Percentiles rank a stretch among this genome's conserved stretches.
These are phyloP conservation scores for Pharnaceum exiguum DNA, from an alignment of 148 eudicot species.

Conservation along the genomic window DNA sequence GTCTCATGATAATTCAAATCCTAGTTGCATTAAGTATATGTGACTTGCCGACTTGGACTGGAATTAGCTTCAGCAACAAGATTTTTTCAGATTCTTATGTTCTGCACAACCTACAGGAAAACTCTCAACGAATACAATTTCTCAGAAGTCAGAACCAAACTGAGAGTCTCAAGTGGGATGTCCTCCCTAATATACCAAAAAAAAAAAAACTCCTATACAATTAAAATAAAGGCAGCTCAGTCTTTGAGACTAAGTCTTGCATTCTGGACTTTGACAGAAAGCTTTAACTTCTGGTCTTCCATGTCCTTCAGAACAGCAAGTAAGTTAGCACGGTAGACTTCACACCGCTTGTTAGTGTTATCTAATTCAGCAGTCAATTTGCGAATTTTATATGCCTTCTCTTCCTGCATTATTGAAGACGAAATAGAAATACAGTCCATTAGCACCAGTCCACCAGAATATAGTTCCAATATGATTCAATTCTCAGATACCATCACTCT, in stretches of 20 bases:
- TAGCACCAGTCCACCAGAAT: background rate
- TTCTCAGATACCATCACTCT: background rate
- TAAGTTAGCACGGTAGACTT: conserved; percentile 35
- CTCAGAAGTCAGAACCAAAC: too few relatives aligned
- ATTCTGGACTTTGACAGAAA: conserved; percentile 43
- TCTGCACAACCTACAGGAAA: too few relatives aligned
- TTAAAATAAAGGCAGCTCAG: conserved; percentile 17
- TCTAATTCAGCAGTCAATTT: conserved; percentile 32
- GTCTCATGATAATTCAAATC: too few relatives aligned
- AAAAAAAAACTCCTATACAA: too few relatives aligned
- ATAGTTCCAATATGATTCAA: background rate
- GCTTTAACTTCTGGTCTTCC: conserved; percentile 43
- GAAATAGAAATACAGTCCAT: background rate
- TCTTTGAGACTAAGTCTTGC: conserved; percentile 35
- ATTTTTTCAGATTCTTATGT: too few relatives aligned
- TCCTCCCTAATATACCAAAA: too few relatives aligned
- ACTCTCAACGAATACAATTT: too few relatives aligned
- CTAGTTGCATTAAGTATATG: too few relatives aligned
- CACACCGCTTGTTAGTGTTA: conserved; percentile 29
- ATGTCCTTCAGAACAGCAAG: conserved; percentile 34
- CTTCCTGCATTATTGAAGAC: conserved; percentile 32
- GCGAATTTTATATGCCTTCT: conserved; percentile 30
- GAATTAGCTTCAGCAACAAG: too few relatives aligned
- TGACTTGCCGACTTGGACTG: too few relatives aligned
- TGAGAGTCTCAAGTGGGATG: too few relatives aligned